Percentiles rank a stretch among this genome's conserved stretches.
phyloP scores from a whole-genome alignment of 495 filamentous ascomycete species.

The Xylaria bambusicola region DNA sequence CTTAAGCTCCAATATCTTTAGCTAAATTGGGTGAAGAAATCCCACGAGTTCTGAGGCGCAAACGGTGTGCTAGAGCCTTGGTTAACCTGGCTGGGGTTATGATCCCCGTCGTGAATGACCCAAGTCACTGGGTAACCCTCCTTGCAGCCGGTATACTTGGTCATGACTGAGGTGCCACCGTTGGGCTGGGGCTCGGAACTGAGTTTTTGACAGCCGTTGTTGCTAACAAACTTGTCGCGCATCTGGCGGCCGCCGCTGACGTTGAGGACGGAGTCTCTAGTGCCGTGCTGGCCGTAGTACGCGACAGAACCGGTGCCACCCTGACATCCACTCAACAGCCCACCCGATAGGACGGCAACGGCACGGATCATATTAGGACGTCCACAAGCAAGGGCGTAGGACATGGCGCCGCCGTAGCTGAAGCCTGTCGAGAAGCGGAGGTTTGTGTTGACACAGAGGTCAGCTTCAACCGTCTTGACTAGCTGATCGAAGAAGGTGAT shows the following conservation, averaged over 20 bases:
- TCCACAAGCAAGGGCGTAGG: slow-evolving; percentile 47
- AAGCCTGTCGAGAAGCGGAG: slow-evolving; percentile 52
- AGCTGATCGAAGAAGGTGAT: slow-evolving; percentile 45
- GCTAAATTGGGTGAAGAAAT: slow-evolving; percentile 36
- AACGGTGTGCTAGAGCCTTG: slow-evolving; percentile 29
- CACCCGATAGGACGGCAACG: slow-evolving; percentile 47
- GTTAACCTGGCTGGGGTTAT: slow-evolving; percentile 32
- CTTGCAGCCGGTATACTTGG: slow-evolving; percentile 31
- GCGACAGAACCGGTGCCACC: slow-evolving; percentile 43
- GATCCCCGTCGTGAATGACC: slow-evolving; percentile 29
- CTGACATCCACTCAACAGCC: slow-evolving; percentile 42
- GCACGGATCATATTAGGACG: slow-evolving; percentile 44
- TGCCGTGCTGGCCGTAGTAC: slow-evolving; percentile 48
- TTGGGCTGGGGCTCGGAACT: slow-evolving; percentile 28
- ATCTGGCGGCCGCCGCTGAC: slow-evolving; percentile 38
- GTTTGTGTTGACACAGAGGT: slow-evolving; percentile 47
- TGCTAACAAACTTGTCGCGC: slow-evolving; percentile 41
- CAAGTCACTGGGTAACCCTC: slow-evolving; percentile 33
- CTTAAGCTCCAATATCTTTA: too few species aligned
- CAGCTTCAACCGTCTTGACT: slow-evolving; percentile 38
- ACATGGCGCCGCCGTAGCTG: slow-evolving; percentile 54
- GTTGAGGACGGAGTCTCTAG: slow-evolving; percentile 40
- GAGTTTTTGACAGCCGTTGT: slow-evolving; percentile 37
- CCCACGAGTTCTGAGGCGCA: slow-evolving; percentile 37
- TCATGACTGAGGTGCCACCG: slow-evolving; percentile 33